A percentile compares a stretch with the other conserved stretches of the same genome.
Evolutionary conservation across 163 green algal genomes (phyloP).

Genomic region (Prototheca wickerhamii): DNA sequence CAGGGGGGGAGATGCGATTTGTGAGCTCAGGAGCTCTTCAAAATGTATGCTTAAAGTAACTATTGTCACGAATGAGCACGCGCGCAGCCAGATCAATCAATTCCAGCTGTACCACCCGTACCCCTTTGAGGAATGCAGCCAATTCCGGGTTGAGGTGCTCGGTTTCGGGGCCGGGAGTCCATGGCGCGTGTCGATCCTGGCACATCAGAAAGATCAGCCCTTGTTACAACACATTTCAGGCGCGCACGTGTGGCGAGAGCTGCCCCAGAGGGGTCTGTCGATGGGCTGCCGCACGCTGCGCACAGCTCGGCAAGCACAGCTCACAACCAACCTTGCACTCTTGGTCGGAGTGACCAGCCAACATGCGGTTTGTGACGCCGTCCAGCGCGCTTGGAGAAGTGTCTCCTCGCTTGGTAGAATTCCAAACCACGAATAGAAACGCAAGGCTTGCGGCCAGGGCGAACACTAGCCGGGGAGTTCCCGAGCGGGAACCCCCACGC

Average conservation of each 20-base stretch:
- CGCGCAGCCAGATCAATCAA: too few relatives aligned
- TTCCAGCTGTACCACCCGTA: constrained; percentile 1
- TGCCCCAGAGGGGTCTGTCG: background rate
- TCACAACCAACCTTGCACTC: background rate
- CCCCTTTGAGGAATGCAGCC: constrained; percentile 26
- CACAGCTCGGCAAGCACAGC: background rate
- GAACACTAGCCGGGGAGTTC: too few relatives aligned
- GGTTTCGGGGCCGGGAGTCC: constrained; percentile 12
- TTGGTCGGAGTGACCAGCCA: background rate
- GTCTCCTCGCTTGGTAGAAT: too few relatives aligned
- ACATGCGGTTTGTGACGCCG: background rate
- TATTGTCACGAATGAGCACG: background rate
- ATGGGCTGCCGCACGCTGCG: background rate
- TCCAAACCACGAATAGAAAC: too few relatives aligned
- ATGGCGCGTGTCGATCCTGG: constrained; percentile 24
- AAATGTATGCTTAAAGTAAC: background rate
- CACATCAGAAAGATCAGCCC: background rate
- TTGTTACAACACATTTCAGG: background rate
- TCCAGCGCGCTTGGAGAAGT: too few relatives aligned
- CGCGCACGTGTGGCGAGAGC: background rate
- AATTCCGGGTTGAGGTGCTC: constrained; percentile 27
- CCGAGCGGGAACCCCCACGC: too few relatives aligned
- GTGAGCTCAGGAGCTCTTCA: background rate
- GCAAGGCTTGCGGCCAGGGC: too few relatives aligned
- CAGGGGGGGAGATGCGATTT: background rate